phyloP scores from a whole-genome alignment of 495 filamentous ascomycete genomes.

The Daldinia caldariorum region DNA sequence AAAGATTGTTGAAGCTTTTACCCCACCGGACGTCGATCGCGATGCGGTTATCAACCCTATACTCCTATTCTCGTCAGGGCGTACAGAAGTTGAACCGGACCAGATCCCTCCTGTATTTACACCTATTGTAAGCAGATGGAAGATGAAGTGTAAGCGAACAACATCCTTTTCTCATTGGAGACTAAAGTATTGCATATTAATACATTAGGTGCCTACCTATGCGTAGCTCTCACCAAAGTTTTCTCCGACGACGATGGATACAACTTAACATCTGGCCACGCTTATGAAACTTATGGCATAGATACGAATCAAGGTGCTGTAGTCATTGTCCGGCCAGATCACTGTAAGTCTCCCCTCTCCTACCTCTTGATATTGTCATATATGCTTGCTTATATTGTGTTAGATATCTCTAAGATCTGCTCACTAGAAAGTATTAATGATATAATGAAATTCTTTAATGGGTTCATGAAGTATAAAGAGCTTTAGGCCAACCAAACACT shows the following conservation, averaged over 20 bases:
- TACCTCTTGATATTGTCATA: slow-evolving; percentile 8
- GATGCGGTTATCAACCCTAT: slow-evolving; percentile 71
- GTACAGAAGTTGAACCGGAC: slow-evolving; percentile 65
- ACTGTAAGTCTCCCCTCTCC: slow-evolving; percentile 60
- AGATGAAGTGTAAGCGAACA: slow-evolving; percentile 61
- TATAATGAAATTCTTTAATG: slow-evolving; percentile 38
- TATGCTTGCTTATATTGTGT: slow-evolving; percentile 29
- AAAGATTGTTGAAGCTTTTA: slow-evolving; percentile 57
- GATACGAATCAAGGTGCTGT: slow-evolving; percentile 63
- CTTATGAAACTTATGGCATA: slow-evolving; percentile 70
- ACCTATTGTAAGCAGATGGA: slow-evolving; percentile 67
- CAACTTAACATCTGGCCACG: slow-evolving; percentile 70
- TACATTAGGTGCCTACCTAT: too few species aligned
- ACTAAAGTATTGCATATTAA: neutral
- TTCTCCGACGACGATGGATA: slow-evolving; percentile 75
- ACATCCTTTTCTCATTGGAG: neutral
- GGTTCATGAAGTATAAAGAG: slow-evolving; percentile 31
- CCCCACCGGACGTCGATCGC: slow-evolving; percentile 53
- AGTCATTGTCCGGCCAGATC: slow-evolving; percentile 72
- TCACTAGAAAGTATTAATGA: slow-evolving; percentile 28
- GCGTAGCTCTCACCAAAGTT: slow-evolving; percentile 67
- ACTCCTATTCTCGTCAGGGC: slow-evolving; percentile 63
- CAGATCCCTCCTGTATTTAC: slow-evolving; percentile 68
- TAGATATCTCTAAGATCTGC: slow-evolving; percentile 47
- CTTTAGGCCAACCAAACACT: neutral